These are phyloP conservation scores for Pestalotiopsis sp. DNA, from an alignment of 2,329 filamentous ascomycete genomes.

Conservation along the genomic window DNA sequence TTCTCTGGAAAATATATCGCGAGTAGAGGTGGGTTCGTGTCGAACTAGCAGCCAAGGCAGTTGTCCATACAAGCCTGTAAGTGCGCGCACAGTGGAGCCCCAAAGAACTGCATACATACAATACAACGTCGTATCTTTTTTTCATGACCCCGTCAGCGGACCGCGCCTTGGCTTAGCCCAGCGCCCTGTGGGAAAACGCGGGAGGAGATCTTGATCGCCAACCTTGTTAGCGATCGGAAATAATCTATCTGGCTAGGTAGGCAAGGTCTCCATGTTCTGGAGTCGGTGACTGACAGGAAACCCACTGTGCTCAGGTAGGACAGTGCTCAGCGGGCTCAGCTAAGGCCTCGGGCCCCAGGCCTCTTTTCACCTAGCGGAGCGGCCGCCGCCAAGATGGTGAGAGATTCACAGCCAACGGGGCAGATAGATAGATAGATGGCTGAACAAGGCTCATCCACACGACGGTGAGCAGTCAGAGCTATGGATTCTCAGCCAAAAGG, in stretches of 20 bases:
- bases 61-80: not conserved
- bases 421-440: not conserved
- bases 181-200: not conserved
- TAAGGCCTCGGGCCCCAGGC: not conserved
- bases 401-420: not conserved
- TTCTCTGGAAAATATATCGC: not conserved
- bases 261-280: not conserved
- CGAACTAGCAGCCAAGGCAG: not conserved
- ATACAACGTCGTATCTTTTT: not conserved
- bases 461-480: not conserved
- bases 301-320: not conserved
- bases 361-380: not conserved
- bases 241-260: no score
- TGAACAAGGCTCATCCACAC: not conserved
- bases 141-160: not conserved
- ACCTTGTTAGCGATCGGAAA: not conserved
- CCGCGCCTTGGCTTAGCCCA: not conserved
- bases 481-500: not conserved
- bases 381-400: not conserved
- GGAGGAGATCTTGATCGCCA: not conserved
- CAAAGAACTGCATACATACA: not conserved
- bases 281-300: not conserved
- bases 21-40: not conserved
- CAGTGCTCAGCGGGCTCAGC: not conserved
- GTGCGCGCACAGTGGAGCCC: not conserved